Conservation (phyloP, 1,284 basidiomycete genomes). For the Sporisorium iseilematis-ciliati region DNA sequence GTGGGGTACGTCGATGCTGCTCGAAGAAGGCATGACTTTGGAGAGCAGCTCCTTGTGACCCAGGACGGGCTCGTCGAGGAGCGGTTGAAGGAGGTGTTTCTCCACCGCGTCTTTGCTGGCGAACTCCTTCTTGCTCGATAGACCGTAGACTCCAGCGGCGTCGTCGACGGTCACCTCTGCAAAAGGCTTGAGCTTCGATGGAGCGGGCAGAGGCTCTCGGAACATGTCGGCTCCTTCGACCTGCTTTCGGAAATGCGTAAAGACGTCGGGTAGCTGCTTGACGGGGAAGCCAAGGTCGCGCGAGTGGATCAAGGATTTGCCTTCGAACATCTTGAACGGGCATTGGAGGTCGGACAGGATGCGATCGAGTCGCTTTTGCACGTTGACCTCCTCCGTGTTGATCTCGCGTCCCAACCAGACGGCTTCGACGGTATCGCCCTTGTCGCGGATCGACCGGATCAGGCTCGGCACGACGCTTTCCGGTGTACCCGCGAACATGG, state of each 20-base stretch:
- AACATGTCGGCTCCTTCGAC: constrained; percentile 57
- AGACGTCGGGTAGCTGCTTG: constrained; percentile 61
- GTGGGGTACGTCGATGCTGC: constrained; percentile 21
- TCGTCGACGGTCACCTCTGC: constrained; percentile 28
- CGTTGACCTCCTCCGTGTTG: constrained; percentile 59
- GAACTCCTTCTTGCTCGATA: constrained; percentile 23
- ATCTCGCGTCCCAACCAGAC: constrained; percentile 72
- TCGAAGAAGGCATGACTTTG: constrained; percentile 12
- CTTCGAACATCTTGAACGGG: constrained; percentile 30
- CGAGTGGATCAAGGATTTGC: constrained; percentile 46
- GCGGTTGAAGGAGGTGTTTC: constrained; percentile 43
- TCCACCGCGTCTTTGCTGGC: constrained; percentile 34
- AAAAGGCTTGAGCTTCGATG: constrained; percentile 52
- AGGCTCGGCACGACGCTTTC: constrained; percentile 65
- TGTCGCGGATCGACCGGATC: constrained; percentile 68
- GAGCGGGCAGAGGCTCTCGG: constrained; percentile 39
- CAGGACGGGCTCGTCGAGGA: constrained; percentile 46
- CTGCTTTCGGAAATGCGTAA: constrained; percentile 63
- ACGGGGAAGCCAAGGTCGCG: constrained; percentile 51
- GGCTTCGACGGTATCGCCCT: constrained; percentile 71
- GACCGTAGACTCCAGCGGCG: constrained; percentile 27
- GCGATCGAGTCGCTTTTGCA: constrained; percentile 35
- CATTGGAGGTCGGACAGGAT: constrained; percentile 19
- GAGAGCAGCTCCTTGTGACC: constrained; percentile 33
- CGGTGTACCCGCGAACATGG: constrained; percentile 58